A percentile compares a stretch with the other conserved stretches of the same genome.
phyloP scores from a whole-genome alignment of 257 asterid genomes.

The Solanum etuberosum region DNA sequence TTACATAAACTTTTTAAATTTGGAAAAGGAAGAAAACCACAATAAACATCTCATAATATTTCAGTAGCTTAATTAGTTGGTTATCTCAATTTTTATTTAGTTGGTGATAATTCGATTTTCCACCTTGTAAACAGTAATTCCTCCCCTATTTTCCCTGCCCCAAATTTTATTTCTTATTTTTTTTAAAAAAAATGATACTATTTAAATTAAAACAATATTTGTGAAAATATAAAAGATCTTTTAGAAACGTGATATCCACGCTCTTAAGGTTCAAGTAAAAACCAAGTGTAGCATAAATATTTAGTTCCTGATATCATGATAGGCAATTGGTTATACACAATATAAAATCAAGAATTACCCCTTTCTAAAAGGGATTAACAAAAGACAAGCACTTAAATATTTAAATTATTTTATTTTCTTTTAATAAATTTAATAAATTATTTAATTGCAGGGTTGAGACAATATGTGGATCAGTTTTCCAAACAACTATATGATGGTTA shows the following conservation, averaged over 20 bases:
- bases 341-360: not conserved
- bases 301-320: not conserved
- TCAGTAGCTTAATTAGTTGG: no score
- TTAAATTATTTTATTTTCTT: not conserved
- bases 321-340: not conserved
- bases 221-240: not conserved
- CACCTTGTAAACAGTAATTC: not conserved
- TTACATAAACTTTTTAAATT: not conserved
- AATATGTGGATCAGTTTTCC: not conserved
- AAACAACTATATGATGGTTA: not conserved
- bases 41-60: not conserved
- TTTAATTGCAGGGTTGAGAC: not conserved
- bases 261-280: not conserved
- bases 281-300: not conserved
- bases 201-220: not conserved
- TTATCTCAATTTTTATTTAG: no score
- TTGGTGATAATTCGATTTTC: no score
- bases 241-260: not conserved
- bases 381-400: not conserved
- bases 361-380: not conserved
- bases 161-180: no score
- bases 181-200: not conserved
- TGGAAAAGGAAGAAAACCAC: not conserved
- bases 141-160: not conserved
- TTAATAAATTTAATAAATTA: not conserved